Base-by-base conservation (phyloP, 129 eudicot species). In the Cynara cardunculus region DNA sequence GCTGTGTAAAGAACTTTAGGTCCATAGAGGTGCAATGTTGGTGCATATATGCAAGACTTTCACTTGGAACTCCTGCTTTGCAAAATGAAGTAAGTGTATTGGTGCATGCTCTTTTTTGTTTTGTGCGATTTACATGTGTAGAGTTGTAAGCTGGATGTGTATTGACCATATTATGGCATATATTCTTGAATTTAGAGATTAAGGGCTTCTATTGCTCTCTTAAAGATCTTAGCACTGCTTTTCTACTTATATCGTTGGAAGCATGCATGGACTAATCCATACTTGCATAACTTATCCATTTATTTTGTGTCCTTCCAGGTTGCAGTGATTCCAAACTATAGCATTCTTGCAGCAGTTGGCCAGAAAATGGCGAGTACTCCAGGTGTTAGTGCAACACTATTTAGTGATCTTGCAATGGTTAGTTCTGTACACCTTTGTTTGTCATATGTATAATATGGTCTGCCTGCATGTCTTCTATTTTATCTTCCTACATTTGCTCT, bases 341-440 rank as follows among this genome's bases (percentile, higher is more conserved):
- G 99, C 87, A 95, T 95, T 86, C 92, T 95, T 86, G 99, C 99
- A 69, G 85, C 97, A 25, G 99, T 95, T 83, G 99, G 99, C 14
- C 99, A 95, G 86, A 95, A 86, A 87, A 95, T 95, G 99, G 99
- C 99, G 22, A 95, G 99, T 76, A 92, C 99, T 49, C 97, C 99
- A 80, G 99, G 99, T 82, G 99, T 95, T 68, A 95, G 99, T 86
- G 99, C 99, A 59, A 92, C 97, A 77, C 89, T 95, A 10, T 95
- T 95, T 81, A 88, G 83, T 89, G 99, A 97, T 32, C 92, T 95
- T 72, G 99, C 99, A 77, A 92, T 91, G 97, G 99, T 92, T 32
- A 66, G 83, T 70, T 59, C 30, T 73, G 3, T 28, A 68, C 31
- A 67, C n/a, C 61, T 74, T 81, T 59, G 10, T 75, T 82, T 9